Percentiles rank a stretch among this genome's conserved stretches.
phyloP scores from a whole-genome alignment of 345 rosid species.

The Gossypium turneri region DNA sequence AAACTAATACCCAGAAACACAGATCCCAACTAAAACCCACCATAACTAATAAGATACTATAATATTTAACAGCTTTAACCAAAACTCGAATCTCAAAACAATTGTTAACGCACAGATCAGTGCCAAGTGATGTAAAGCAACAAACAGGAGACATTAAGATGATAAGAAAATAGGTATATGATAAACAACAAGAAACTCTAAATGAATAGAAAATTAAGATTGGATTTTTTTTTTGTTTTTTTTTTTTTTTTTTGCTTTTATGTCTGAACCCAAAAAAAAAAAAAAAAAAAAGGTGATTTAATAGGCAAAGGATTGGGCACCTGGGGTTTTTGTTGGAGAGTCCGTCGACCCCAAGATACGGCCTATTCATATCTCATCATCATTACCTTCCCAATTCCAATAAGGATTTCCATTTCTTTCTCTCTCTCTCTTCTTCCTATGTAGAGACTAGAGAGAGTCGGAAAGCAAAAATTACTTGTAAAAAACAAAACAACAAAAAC shows the following conservation, averaged over 20 bases:
- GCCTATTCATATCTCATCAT: constrained; percentile 17
- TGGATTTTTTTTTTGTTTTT: background rate
- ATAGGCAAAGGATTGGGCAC: constrained; percentile 19
- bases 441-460: background rate
- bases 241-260: background rate
- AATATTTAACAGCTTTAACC: background rate
- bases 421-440: background rate
- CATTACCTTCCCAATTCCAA: constrained; percentile 3
- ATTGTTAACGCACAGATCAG: constrained; percentile 12
- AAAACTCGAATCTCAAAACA: constrained; percentile 24
- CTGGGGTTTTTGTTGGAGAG: constrained; percentile 19
- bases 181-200: background rate
- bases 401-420: constrained; percentile 9
- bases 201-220: background rate
- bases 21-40: constrained; percentile 18
- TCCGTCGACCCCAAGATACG: constrained; percentile 12
- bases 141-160: no score
- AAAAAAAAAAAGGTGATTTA: constrained; percentile 6
- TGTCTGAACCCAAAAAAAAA: no score
- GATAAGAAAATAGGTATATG: background rate
- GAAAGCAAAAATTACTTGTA: background rate
- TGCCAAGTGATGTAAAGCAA: constrained; percentile 1
- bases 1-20: constrained; percentile 8
- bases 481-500: background rate
- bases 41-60: background rate